Evolutionary conservation across 2,329 filamentous ascomycete species (phyloP).

Genomic region (Immersiporthe knoxdaviesiana): DNA sequence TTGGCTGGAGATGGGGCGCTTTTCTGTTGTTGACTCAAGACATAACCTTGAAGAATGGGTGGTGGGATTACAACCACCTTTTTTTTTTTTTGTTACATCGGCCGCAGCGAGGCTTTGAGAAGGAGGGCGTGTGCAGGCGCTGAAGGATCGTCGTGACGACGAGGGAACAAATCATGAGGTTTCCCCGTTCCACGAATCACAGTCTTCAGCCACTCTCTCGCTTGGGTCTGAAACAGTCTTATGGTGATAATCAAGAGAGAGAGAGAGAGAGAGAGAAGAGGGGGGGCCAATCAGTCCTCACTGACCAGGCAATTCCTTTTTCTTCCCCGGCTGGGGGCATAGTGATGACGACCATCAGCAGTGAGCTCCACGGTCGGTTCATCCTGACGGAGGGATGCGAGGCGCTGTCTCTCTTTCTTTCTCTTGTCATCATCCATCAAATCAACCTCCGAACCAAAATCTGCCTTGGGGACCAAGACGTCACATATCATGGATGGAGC

Average conservation of each 20-base stretch:
- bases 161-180: constrained; percentile 5
- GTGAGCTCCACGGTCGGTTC: not conserved
- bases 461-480: constrained; percentile 2
- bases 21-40: not conserved
- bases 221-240: constrained; percentile 30
- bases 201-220: constrained; percentile 21
- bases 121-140: not conserved
- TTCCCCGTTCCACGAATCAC: constrained; percentile 25
- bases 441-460: not conserved
- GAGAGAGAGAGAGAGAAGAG: no score
- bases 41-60: not conserved
- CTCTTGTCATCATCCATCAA: not conserved
- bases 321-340: not conserved
- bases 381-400: not conserved
- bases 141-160: not conserved
- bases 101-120: not conserved
- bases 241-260: constrained; percentile 23
- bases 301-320: not conserved
- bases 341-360: constrained; percentile 20
- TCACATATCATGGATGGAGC: not conserved
- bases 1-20: not conserved
- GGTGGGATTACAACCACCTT: not conserved
- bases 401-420: no score
- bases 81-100: not conserved
- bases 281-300: not conserved